Percentiles rank a stretch among this genome's conserved stretches.
These are phyloP conservation scores for Cercospora canescens DNA, from an alignment of 2,329 filamentous ascomycete species.

Conservation along the genomic window DNA sequence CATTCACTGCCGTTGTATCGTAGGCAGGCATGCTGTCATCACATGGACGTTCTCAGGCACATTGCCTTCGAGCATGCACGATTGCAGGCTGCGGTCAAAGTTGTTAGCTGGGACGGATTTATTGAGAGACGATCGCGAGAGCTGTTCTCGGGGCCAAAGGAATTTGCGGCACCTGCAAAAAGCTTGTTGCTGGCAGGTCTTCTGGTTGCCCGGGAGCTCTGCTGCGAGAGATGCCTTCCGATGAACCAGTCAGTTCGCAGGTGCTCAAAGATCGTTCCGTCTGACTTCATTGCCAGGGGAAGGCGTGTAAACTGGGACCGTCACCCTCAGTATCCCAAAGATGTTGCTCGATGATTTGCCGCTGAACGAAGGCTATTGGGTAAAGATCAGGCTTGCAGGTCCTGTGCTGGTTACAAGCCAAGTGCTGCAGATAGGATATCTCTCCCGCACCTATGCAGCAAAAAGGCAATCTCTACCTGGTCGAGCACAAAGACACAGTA, in stretches of 20 bases:
- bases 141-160: background rate
- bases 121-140: background rate
- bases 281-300: background rate
- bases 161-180: background rate
- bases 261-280: background rate
- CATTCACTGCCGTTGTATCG: background rate
- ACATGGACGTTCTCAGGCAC: background rate
- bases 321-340: too few species aligned
- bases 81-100: background rate
- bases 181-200: background rate
- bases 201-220: background rate
- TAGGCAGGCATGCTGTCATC: background rate
- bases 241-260: background rate
- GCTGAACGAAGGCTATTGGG: background rate
- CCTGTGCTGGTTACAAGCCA: background rate
- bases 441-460: background rate
- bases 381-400: background rate
- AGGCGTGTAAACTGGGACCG: too few species aligned
- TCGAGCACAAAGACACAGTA: background rate
- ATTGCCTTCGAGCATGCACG: background rate
- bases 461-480: background rate
- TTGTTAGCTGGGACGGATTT: background rate
- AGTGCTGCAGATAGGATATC: background rate
- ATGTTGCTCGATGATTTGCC: background rate
- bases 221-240: background rate